phyloP scores from a whole-genome alignment of 2,329 filamentous ascomycete genomes.

The Cladophialophora exuberans region DNA sequence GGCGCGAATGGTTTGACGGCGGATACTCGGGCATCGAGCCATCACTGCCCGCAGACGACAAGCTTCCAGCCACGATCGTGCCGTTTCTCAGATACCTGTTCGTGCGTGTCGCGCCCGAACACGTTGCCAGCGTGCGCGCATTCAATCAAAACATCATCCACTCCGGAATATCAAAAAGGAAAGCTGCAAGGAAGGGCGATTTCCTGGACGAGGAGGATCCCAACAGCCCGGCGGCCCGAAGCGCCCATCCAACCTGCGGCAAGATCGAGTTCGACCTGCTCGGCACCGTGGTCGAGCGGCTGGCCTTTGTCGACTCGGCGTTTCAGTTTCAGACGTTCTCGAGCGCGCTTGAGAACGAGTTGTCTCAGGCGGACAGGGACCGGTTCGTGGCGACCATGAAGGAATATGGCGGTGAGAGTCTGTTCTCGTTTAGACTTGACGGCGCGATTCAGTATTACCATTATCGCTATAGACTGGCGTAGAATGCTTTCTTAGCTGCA shows the following conservation, averaged over 20 bases:
- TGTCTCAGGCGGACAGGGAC: not conserved
- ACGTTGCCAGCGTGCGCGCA: not conserved
- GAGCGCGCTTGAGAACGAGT: not conserved
- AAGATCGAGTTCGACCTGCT: not conserved
- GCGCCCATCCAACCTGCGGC: not conserved
- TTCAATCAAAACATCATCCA: not conserved
- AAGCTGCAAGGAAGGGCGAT: not conserved
- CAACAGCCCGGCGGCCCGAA: too few relatives aligned
- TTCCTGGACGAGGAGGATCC: not conserved
- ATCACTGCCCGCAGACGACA: not conserved
- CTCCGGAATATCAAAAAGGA: not conserved
- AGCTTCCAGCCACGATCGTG: not conserved
- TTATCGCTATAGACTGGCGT: not conserved
- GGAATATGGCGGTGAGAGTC: not conserved
- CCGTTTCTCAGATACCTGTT: conserved; percentile 1
- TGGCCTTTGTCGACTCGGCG: not conserved
- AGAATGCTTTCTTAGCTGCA: too few relatives aligned
- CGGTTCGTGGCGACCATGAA: not conserved
- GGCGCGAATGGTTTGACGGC: not conserved
- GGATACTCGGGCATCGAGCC: not conserved
- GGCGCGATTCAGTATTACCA: not conserved
- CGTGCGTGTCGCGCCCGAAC: not conserved
- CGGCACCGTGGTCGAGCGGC: not conserved
- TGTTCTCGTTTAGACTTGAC: not conserved
- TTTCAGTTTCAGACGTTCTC: not conserved